Evolutionary conservation across 306 rosid genomes (phyloP), one percentile per base, ranked within the genome.

Genomic region (Carpinus fangiana): DNA sequence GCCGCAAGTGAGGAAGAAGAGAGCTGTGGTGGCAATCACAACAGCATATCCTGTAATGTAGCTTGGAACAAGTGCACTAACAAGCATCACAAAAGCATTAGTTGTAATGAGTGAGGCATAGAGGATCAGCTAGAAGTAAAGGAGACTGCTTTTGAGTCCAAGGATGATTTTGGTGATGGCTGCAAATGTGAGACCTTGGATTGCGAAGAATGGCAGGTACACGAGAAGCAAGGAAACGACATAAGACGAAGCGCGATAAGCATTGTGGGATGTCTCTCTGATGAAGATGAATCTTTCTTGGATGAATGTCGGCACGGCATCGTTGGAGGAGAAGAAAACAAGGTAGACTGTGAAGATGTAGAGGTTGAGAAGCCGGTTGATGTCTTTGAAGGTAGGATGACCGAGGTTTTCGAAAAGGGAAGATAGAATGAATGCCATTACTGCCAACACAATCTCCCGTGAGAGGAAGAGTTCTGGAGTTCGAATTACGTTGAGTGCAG

Each of bases 401-500:
- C 88, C 10, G 4, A 94, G 87, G 23, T 86, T 79, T 3, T 12
- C 56, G 94, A 90, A 94, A 66, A 90, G 86, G 73, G 88, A 66
- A 51, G 97, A 90, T 23, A 94, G 86, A 79, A 92, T 76, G 10
- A 92, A 77, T 26, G 97, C 93, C 97, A 94, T 94, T 2, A 92
- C 91, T 21, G 90, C 72, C 59, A 94, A 78, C 41, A 94, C 96
- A 69, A 94, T 87, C 89, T 92, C 97, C 16, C 98, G 88, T 0
- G 97, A 94, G n/a, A 91, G 90, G 79, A 94, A 92, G 41, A 94
- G 90, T 64, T 94, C 97, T 11, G 97, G 97, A 20, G 98, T 90
- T 46, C 97, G 93, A 62, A 89, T 48, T 69, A 94, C 97, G n/a
- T 90, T 94, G 21, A 92, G 87, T 2, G 68, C 38, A 1, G 97